Percentiles rank a stretch among this genome's conserved stretches.
phyloP scores from a whole-genome alignment of 495 filamentous ascomycete species.

The Bathelium albidoporum region DNA sequence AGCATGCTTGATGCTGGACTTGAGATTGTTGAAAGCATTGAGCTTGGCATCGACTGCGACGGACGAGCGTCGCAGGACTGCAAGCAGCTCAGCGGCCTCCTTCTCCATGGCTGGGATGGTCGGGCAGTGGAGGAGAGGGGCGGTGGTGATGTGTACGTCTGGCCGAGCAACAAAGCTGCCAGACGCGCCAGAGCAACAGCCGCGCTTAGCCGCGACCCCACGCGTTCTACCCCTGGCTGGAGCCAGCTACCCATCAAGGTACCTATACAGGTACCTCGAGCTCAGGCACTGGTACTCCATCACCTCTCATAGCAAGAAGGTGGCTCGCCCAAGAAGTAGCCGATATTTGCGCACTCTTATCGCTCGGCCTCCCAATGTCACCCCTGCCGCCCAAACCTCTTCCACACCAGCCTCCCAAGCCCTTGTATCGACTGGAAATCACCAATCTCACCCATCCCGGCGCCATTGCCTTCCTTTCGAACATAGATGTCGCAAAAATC shows the following conservation, averaged over 20 bases:
- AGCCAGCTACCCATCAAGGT: too few species aligned
- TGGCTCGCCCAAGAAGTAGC: too few species aligned
- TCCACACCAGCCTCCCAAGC: constrained; percentile 15
- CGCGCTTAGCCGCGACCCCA: too few species aligned
- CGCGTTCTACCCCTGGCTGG: too few species aligned
- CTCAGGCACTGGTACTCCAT: too few species aligned
- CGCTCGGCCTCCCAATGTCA: constrained; percentile 3
- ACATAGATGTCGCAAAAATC: constrained; percentile 32
- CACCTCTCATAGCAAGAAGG: too few species aligned
- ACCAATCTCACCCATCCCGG: constrained; percentile 22
- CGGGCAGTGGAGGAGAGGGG: neutral
- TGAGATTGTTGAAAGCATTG: constrained; percentile 57
- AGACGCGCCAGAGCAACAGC: constrained; percentile 2
- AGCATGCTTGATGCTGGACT: constrained; percentile 79
- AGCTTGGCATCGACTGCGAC: constrained; percentile 61
- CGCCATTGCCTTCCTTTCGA: constrained; percentile 23
- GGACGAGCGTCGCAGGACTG: constrained; percentile 55
- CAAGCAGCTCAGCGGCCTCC: constrained; percentile 54
- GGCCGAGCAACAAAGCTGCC: neutral
- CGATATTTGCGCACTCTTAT: too few species aligned
- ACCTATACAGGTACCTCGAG: too few species aligned
- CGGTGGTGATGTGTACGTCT: neutral
- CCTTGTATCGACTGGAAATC: constrained; percentile 24
- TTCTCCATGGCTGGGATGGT: constrained; percentile 38
- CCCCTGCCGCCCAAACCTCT: constrained; percentile 12